Percentiles rank a stretch among this genome's conserved stretches.
phyloP scores from a whole-genome alignment of 345 rosid genomes.

The Gossypium longicalyx region DNA sequence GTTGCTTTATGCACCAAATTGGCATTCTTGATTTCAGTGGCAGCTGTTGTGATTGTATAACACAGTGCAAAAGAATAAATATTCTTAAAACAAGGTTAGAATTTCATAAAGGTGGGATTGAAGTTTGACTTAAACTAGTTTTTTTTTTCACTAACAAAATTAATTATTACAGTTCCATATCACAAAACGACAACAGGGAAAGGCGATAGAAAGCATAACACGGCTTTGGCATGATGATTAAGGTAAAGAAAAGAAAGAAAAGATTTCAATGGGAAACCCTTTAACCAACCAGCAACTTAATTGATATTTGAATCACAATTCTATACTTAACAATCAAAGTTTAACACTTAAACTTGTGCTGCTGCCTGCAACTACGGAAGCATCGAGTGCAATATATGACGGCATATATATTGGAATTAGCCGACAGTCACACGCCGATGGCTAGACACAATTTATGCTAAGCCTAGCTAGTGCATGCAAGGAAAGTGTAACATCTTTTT shows the following conservation, averaged over 20 bases:
- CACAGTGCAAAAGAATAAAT: not conserved
- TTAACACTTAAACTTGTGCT: not conserved
- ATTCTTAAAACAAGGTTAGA: not conserved
- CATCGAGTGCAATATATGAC: not conserved
- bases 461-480: not conserved
- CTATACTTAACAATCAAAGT: not conserved
- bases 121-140: conserved; percentile 13
- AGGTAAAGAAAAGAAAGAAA: not conserved
- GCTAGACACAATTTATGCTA: not conserved
- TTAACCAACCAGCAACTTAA: not conserved
- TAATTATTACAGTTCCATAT: not conserved
- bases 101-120: not conserved
- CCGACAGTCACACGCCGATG: not conserved
- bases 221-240: conserved; percentile 8
- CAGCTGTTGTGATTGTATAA: not conserved
- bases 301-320: not conserved
- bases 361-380: not conserved
- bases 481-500: conserved; percentile 12
- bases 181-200: conserved; percentile 7
- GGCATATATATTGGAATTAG: not conserved
- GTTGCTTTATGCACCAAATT: not conserved
- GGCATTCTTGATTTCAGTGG: conserved; percentile 18
- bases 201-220: not conserved
- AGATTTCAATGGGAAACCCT: not conserved
- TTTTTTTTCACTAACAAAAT: not conserved